phyloP scores from a whole-genome alignment of 2,329 filamentous ascomycete genomes.

The Acarospora socialis region DNA sequence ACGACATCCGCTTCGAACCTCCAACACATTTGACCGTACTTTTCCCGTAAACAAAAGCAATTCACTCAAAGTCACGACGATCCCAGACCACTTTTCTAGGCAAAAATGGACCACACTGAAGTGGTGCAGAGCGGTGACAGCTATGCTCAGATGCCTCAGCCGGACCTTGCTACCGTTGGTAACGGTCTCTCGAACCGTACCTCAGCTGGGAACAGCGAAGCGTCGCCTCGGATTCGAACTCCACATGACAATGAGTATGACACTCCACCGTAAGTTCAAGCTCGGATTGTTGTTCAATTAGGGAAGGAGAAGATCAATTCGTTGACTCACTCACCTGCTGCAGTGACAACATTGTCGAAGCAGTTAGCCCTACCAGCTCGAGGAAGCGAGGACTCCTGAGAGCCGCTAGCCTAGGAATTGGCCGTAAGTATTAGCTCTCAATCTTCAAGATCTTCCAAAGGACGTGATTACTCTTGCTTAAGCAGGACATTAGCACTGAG shows the following conservation, averaged over 20 bases:
- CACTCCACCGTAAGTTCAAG: not conserved
- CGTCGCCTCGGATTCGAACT: not conserved
- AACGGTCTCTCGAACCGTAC: not conserved
- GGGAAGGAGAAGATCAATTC: no score
- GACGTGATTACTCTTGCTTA: no score
- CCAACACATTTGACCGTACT: not conserved
- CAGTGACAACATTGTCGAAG: not conserved
- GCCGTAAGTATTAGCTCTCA: not conserved
- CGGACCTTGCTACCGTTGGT: not conserved
- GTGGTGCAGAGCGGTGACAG: not conserved
- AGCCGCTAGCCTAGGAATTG: not conserved
- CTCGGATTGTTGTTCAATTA: not conserved
- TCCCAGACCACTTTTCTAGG: not conserved
- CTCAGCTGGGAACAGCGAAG: not conserved
- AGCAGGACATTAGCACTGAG: no score
- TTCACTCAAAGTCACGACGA: not conserved
- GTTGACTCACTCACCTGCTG: no score
- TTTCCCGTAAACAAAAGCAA: not conserved
- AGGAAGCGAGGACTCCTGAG: constrained; percentile 1
- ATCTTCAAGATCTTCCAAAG: no score
- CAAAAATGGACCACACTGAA: not conserved
- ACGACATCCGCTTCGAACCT: not conserved
- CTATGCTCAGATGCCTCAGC: not conserved
- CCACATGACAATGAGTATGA: not conserved
- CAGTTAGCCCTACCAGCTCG: constrained; percentile 1